A percentile compares a stretch with the other conserved stretches of the same genome.
These are phyloP conservation scores for Bondarzewia mesenterica DNA, from an alignment of 1,284 basidiomycete species.

Conservation along the genomic window DNA sequence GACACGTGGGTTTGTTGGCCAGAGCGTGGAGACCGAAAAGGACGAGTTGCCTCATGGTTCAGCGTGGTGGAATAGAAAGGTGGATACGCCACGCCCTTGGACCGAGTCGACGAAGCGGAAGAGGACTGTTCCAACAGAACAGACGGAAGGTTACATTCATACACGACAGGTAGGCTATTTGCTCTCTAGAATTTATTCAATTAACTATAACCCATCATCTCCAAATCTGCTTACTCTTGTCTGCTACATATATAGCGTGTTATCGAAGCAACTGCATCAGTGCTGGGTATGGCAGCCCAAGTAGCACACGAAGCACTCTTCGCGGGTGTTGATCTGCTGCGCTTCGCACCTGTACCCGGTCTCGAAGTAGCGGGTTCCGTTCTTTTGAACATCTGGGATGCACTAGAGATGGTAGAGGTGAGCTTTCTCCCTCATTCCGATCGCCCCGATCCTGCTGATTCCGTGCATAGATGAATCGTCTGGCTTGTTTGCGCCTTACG, in stretches of 20 bases:
- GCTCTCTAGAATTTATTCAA: neutral
- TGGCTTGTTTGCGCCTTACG: constrained; percentile 40
- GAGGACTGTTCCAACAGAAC: constrained; percentile 36
- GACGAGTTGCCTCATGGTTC: constrained; percentile 1
- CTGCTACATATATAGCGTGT: constrained; percentile 15
- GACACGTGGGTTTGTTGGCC: neutral
- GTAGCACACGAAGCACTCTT: constrained; percentile 40
- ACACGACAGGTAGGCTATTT: constrained; percentile 35
- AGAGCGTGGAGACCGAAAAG: neutral
- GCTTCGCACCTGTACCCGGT: constrained; percentile 49
- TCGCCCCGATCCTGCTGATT: neutral
- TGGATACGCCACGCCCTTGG: constrained; percentile 24
- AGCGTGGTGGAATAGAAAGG: constrained; percentile 24
- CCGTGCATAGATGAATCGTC: constrained; percentile 40
- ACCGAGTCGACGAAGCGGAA: constrained; percentile 19
- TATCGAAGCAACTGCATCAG: constrained; percentile 31
- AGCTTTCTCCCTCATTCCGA: constrained; percentile 18
- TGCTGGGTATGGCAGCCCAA: constrained; percentile 34
- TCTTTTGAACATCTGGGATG: constrained; percentile 54
- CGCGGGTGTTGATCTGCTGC: constrained; percentile 39
- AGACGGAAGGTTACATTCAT: constrained; percentile 38
- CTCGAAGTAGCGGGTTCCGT: constrained; percentile 42
- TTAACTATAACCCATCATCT: neutral
- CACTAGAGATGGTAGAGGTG: constrained; percentile 53
- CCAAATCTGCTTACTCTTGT: too few species aligned